Conservation (phyloP, 495 filamentous ascomycete species). For the Glarea lozoyensis region DNA sequence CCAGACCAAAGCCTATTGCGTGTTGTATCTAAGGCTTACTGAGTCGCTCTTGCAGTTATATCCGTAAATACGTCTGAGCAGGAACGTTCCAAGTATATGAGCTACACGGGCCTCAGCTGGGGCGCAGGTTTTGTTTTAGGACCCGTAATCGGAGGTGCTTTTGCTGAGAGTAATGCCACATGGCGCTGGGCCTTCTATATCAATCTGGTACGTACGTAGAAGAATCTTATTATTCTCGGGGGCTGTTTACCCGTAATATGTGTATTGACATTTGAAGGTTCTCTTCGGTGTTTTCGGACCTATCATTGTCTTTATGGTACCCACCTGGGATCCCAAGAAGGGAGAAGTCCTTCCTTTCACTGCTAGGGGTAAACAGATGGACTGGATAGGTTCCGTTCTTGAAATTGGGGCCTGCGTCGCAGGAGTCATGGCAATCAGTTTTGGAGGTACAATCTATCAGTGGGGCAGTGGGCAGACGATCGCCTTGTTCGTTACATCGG, state of each 20-base stretch:
- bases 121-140: slow-evolving; percentile 39
- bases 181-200: slow-evolving; percentile 32
- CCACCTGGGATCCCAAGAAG: too few relatives aligned
- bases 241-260: too few relatives aligned
- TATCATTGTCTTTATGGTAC: slow-evolving; percentile 1
- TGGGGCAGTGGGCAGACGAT: slow-evolving; percentile 40
- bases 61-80: slow-evolving; percentile 16
- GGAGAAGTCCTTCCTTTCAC: too few relatives aligned
- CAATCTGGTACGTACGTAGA: slow-evolving; percentile 9
- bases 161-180: slow-evolving; percentile 23
- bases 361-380: slow-evolving; percentile 5
- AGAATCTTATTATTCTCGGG: too few relatives aligned
- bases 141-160: slow-evolving; percentile 33
- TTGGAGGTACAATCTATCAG: slow-evolving; percentile 37
- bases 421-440: slow-evolving; percentile 34
- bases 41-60: slow-evolving; percentile 14
- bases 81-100: slow-evolving; percentile 37
- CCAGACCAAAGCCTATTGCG: not conserved
- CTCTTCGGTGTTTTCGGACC: slow-evolving; percentile 3
- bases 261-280: too few relatives aligned
- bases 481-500: slow-evolving; percentile 33
- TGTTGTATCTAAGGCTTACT: not conserved
- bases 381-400: slow-evolving; percentile 25
- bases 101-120: slow-evolving; percentile 30
- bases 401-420: slow-evolving; percentile 25